Conservation (phyloP, 371 early-diverging fungal genomes). For the Haplosporangium sp. region DNA sequence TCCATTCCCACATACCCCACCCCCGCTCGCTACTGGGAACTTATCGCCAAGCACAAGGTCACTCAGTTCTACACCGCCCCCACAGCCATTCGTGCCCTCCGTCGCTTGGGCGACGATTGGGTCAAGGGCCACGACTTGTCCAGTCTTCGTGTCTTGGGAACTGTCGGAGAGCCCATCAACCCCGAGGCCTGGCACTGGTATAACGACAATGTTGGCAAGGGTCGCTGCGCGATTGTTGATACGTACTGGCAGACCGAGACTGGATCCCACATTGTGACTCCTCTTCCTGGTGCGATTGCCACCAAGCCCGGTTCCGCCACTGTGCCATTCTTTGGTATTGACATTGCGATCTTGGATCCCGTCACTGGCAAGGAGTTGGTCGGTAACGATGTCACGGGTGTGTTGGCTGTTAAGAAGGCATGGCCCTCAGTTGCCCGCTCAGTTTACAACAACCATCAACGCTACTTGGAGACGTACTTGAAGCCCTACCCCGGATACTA, state of each 20-base stretch:
- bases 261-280: slow-evolving; percentile 93
- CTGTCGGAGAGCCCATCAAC: slow-evolving; percentile 99
- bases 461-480: slow-evolving; percentile 94
- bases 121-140: slow-evolving; percentile 80
- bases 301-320: slow-evolving; percentile 97
- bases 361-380: slow-evolving; percentile 77
- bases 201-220: slow-evolving; percentile 87
- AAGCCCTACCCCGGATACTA: slow-evolving; percentile 89
- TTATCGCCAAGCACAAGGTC: slow-evolving; percentile 87
- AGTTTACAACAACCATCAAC: slow-evolving; percentile 90
- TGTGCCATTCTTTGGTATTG: slow-evolving; percentile 97
- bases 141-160: slow-evolving; percentile 91
- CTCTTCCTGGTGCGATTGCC: slow-evolving; percentile 87
- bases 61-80: slow-evolving; percentile 99
- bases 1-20: slow-evolving; percentile 88
- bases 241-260: slow-evolving; percentile 98
- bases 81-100: slow-evolving; percentile 96
- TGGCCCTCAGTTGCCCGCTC: slow-evolving; percentile 98
- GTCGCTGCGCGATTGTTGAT: slow-evolving; percentile 94
- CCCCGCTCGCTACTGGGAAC: slow-evolving; percentile 85
- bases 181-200: slow-evolving; percentile 99
- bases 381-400: slow-evolving; percentile 92
- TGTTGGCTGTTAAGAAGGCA: slow-evolving; percentile 87
- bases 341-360: slow-evolving; percentile 87
- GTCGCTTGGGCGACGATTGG: slow-evolving; percentile 86